Base-by-base conservation (phyloP, 1,284 basidiomycete species). In the Golubevia sp. region DNA sequence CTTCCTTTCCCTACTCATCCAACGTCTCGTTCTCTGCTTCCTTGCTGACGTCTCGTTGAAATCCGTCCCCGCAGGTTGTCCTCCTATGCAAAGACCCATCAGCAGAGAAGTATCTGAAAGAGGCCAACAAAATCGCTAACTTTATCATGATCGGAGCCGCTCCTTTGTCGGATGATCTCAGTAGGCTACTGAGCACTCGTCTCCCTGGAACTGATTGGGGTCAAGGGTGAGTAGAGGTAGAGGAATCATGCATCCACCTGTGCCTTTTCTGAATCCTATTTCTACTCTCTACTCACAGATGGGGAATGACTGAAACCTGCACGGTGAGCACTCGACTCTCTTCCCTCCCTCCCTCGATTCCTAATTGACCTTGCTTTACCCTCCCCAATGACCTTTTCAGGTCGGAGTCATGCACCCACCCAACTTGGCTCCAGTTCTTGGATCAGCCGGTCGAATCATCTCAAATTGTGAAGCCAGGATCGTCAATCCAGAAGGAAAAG, bases 121-220 rank as follows among this genome's bases (percentile, higher is more conserved):
- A 74, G 20, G 58, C 74, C 2, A 62, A 60, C 18, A 66, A 66
- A 15, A 26, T 71, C 6, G 72, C 59, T 0, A 58, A 66, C 7
- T 76, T 70, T 25, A 64, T 74, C 38, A 76, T 78, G 76, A 68
- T 75, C 18, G 76, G 76, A 21, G 76, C 76, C 1, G 76, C 71
- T 2, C 73, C 68, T 0, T 48, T 71, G 55, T 74, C 75, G 4
- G 74, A 81, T 24, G 76, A 73, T 18, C 62, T 76, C 13, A 69
- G 67, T 30, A 61, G 59, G 24, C 71, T 72, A 49, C 70, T 78
- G 48, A 66, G 61, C 6, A 63, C 63, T 18, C 30, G 62, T 4
- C 65, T 77, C 27, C 76, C 76, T 1, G 57, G 58, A 0, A 58
- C 74, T 15, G 72, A 74, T 50, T 76, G 74, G 70, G 74, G 76